Evolutionary conservation across 2,329 filamentous ascomycete genomes (phyloP).

Genomic region (Xylaria digitata): DNA sequence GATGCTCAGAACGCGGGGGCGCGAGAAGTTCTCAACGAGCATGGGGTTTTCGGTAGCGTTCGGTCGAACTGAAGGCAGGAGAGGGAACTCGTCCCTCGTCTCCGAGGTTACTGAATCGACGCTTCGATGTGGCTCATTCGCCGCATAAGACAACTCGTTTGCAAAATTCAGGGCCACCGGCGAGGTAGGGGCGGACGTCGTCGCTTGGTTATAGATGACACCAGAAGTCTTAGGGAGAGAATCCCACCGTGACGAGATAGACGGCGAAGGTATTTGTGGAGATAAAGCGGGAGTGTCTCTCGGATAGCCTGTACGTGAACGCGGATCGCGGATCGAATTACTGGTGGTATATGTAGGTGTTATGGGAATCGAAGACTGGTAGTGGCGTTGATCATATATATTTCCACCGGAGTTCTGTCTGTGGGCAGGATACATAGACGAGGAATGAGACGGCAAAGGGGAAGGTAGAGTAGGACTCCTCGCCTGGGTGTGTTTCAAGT

Average conservation of each 20-base stretch:
- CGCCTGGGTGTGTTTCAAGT: constrained; percentile 44
- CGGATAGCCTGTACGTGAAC: constrained; percentile 17
- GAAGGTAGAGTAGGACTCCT: constrained; percentile 34
- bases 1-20: constrained; percentile 66
- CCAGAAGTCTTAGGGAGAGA: constrained; percentile 50
- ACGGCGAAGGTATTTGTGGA: constrained; percentile 38
- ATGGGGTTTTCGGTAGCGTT: constrained; percentile 51
- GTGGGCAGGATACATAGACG: constrained; percentile 28
- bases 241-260: constrained; percentile 60
- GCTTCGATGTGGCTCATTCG: constrained; percentile 40
- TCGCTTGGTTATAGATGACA: constrained; percentile 45
- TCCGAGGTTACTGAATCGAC: constrained; percentile 42
- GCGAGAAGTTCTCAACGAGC: constrained; percentile 68
- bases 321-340: constrained; percentile 34
- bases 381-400: constrained; percentile 32
- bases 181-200: constrained; percentile 42
- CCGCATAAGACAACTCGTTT: constrained; percentile 39
- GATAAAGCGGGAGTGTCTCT: constrained; percentile 34
- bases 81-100: constrained; percentile 45
- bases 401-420: constrained; percentile 24
- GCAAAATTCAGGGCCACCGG: constrained; percentile 38
- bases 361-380: constrained; percentile 36
- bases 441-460: constrained; percentile 38
- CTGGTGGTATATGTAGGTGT: constrained; percentile 34
- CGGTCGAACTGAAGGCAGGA: constrained; percentile 42